These are phyloP conservation scores for Calocybe cyanea DNA, from an alignment of 768 basidiomycete genomes.

Conservation along the genomic window DNA sequence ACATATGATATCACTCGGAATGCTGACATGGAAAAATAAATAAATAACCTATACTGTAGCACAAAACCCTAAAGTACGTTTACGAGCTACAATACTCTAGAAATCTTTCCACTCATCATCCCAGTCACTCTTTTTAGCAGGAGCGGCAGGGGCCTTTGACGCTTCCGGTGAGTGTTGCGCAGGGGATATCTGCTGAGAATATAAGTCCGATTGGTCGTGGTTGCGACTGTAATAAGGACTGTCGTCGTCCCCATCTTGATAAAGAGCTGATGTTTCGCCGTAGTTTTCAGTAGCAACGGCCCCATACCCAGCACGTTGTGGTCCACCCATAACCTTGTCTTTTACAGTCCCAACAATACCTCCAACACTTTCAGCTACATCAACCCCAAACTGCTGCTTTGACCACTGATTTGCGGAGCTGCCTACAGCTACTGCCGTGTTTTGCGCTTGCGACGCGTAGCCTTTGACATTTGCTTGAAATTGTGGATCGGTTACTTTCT, in stretches of 20 bases:
- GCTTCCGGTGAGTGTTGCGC: conserved; percentile 4
- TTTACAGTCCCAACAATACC: conserved; percentile 64
- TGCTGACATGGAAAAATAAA: conserved; percentile 1
- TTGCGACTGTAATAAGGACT: conserved; percentile 57
- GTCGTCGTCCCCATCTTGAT: conserved; percentile 64
- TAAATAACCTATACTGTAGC: neutral
- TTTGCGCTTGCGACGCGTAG: conserved; percentile 68
- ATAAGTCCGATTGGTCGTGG: conserved; percentile 24
- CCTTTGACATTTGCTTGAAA: conserved; percentile 73
- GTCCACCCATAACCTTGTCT: conserved; percentile 49
- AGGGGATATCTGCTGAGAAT: conserved; percentile 14
- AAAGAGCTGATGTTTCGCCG: conserved; percentile 57
- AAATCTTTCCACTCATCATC: conserved; percentile 84
- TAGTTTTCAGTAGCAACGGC: conserved; percentile 42
- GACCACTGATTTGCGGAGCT: conserved; percentile 74
- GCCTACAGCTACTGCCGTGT: conserved; percentile 58
- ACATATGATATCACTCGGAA: conserved; percentile 14
- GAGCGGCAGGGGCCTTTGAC: conserved; percentile 8
- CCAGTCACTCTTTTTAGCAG: conserved; percentile 55
- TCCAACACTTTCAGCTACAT: conserved; percentile 76
- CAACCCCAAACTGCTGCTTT: conserved; percentile 74
- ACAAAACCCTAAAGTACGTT: neutral
- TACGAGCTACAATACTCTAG: conserved; percentile 29
- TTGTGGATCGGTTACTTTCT: conserved; percentile 74
- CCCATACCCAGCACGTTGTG: conserved; percentile 49